Base-by-base conservation (phyloP, 2,329 filamentous ascomycete species). In the Phoma sp. region DNA sequence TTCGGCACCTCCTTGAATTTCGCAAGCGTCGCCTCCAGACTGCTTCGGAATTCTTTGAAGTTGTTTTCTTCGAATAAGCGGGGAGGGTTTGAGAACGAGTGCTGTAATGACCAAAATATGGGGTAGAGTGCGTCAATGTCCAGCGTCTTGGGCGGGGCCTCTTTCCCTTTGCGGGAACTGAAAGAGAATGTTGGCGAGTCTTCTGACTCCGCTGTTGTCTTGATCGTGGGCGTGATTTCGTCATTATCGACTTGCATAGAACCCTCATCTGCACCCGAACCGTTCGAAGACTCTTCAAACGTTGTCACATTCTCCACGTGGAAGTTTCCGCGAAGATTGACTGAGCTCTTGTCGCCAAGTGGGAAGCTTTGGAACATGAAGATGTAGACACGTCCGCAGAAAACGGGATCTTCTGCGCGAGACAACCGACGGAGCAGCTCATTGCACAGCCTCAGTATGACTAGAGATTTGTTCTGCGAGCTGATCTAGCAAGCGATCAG, bases 341-440 rank as follows among this genome's bases (percentile, higher is more conserved):
- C 95, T 0, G 95, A 97, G 73, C 95, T 98, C 73, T 94, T 95
- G 76, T 99, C 96, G 29, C 94, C 94, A 0, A 99, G 82, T 1
- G 95, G 95, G 69, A 99, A 98, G 74, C 92, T 96, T 74, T 99
- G 95, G 76, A 98, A 99, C 72, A 99, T 86, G 76, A 97, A 99
- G 61, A 99, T 97, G 76, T 98, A 98, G 24, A 99, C 95, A 35
- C 95, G 86, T 15, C 95, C 95, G 70, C 95, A 99, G 73, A 99
- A 99, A 0, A 96, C 92, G 0, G 95, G 96, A 75, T 99, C 95
- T 74, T 98, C 93, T 4, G 95, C 94, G 52, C 95, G 86, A n/a
- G 95, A 98, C 2, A 99, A 82, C 40, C 95, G 85, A 32, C 94
- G 88, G n/a, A 99, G 81, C 15, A 99, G 82, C 77, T 98, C 95